phyloP scores from a whole-genome alignment of 164 flowering plant species.

The Berberis vulgaris region DNA sequence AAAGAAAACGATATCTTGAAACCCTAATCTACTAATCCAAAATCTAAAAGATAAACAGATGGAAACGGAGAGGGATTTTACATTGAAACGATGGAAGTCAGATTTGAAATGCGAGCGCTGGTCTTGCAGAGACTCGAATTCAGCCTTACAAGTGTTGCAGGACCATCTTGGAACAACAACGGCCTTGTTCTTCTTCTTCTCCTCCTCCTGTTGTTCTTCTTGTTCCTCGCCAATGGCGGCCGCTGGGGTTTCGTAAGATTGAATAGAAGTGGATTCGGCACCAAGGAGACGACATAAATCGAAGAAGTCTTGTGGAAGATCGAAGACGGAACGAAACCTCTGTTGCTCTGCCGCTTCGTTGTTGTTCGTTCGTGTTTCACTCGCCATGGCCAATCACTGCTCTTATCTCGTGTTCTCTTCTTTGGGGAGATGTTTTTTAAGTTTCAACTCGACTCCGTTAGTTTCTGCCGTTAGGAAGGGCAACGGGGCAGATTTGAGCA shows the following conservation, averaged over 20 bases:
- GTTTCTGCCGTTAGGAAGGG: too few relatives aligned
- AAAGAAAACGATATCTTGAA: too few relatives aligned
- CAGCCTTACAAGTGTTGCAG: slow-evolving; percentile 72
- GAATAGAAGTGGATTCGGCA: slow-evolving; percentile 2
- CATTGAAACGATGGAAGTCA: slow-evolving; percentile 84
- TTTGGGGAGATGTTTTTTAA: too few relatives aligned
- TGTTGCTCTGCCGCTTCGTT: slow-evolving; percentile 20
- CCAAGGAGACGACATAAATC: slow-evolving; percentile 46
- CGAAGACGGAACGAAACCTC: slow-evolving; percentile 50
- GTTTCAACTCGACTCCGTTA: too few relatives aligned
- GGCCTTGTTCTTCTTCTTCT: not conserved
- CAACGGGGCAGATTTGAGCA: too few relatives aligned
- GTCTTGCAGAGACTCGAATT: slow-evolving; percentile 76
- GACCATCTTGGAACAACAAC: slow-evolving; percentile 42
- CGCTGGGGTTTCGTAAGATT: slow-evolving; percentile 1
- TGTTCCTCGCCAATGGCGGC: slow-evolving; percentile 3
- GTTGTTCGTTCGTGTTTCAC: slow-evolving; percentile 6
- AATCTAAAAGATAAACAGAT: not conserved
- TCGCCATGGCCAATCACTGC: too few relatives aligned
- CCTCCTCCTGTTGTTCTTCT: slow-evolving; percentile 1
- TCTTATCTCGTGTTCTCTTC: too few relatives aligned
- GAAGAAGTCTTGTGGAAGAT: slow-evolving; percentile 50
- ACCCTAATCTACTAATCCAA: too few relatives aligned
- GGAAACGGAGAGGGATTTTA: slow-evolving; percentile 12
- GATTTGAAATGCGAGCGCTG: slow-evolving; percentile 93